A percentile compares a stretch with the other conserved stretches of the same genome.
Evolutionary conservation across 805 yeast species (phyloP).

Genomic region (Barnettozyma wickerhamii): DNA sequence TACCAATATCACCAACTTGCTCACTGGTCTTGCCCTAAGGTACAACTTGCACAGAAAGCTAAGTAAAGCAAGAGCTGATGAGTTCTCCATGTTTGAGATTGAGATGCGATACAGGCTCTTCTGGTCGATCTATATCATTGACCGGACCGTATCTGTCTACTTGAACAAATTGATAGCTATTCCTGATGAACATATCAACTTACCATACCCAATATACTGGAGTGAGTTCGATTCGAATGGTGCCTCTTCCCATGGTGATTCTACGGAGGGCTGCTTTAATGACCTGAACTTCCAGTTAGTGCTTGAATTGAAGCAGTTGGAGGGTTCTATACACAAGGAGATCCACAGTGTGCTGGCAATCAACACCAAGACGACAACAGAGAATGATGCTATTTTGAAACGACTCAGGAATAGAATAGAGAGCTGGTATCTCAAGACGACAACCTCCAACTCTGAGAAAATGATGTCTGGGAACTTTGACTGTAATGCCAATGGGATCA

Average conservation of each 20-base stretch:
- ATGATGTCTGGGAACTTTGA: constrained; percentile 2
- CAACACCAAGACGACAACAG: constrained; percentile 17
- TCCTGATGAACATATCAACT: constrained; percentile 47
- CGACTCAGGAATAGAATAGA: constrained; percentile 25
- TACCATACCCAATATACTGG: constrained; percentile 38
- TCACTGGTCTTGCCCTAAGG: constrained; percentile 41
- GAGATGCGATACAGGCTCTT: constrained; percentile 43
- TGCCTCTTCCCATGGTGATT: not conserved
- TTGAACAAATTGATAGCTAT: constrained; percentile 49
- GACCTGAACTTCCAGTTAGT: constrained; percentile 34
- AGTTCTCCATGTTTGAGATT: constrained; percentile 23
- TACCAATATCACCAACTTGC: constrained; percentile 48
- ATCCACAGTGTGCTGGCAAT: constrained; percentile 44
- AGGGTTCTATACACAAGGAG: constrained; percentile 42
- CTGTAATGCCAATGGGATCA: constrained; percentile 4
- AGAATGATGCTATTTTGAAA: constrained; percentile 12
- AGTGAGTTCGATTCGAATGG: constrained; percentile 20
- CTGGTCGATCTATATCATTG: constrained; percentile 47
- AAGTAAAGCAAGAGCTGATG: constrained; percentile 19
- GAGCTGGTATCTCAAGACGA: constrained; percentile 30
- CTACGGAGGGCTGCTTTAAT: constrained; percentile 26
- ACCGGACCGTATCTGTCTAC: constrained; percentile 44
- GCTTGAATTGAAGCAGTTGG: constrained; percentile 43
- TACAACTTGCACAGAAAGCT: constrained; percentile 41
- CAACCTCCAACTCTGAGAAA: constrained; percentile 8